Conservation (phyloP, 2,329 filamentous ascomycete genomes). For the Neofusicoccum parvum region DNA sequence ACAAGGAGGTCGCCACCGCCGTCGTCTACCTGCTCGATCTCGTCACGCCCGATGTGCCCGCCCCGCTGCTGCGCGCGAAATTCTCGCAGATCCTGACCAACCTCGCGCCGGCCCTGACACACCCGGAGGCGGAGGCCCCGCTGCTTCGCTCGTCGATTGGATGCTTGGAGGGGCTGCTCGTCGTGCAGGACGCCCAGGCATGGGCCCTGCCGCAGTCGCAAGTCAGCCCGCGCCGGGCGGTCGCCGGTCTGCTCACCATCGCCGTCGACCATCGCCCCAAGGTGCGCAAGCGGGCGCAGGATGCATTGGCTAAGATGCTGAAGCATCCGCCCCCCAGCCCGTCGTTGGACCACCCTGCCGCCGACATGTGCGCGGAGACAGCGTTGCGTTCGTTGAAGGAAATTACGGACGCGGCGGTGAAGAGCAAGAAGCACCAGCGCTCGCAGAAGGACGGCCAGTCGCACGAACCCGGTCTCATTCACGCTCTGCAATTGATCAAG, state of each 20-base stretch:
- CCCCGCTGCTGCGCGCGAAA: conserved; percentile 86
- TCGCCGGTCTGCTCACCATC: conserved; percentile 82
- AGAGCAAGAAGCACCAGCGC: conserved; percentile 63
- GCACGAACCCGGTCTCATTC: conserved; percentile 83
- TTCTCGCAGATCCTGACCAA: conserved; percentile 90
- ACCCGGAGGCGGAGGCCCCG: conserved; percentile 81
- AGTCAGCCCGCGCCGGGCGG: conserved; percentile 82
- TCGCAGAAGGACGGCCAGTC: conserved; percentile 56
- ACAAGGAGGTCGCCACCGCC: conserved; percentile 80
- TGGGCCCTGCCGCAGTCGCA: conserved; percentile 86
- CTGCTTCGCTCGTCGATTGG: conserved; percentile 86
- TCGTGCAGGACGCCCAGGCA: conserved; percentile 82
- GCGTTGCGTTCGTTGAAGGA: conserved; percentile 79
- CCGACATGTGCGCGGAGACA: conserved; percentile 94
- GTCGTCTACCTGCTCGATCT: conserved; percentile 95
- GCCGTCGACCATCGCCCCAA: conserved; percentile 88
- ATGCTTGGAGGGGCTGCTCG: conserved; percentile 85
- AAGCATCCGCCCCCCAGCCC: conserved; percentile 86
- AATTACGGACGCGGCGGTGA: conserved; percentile 70
- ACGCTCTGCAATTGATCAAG: conserved; percentile 89
- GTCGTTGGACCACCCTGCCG: conserved; percentile 88
- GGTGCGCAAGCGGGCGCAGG: conserved; percentile 89
- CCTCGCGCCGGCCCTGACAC: conserved; percentile 79
- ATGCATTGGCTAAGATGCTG: conserved; percentile 81
- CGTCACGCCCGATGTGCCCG: conserved; percentile 80